Evolutionary conservation across 2,329 filamentous ascomycete species (phyloP), one percentile per base, ranked within the genome.

Genomic region (Fusarium scirpi): DNA sequence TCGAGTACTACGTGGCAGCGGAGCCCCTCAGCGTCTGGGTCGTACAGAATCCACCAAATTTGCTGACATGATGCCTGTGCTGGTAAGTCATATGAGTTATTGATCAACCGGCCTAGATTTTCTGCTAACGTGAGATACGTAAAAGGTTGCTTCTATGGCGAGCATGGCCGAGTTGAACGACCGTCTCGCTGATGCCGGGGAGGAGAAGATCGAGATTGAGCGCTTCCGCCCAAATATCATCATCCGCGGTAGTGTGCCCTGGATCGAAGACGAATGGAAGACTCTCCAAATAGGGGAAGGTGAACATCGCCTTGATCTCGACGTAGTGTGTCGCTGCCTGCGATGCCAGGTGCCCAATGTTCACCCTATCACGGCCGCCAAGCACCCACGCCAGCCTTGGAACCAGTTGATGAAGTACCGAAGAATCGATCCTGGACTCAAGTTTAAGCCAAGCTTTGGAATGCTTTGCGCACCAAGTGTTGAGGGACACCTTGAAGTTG

Each of bases 191-290:
- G 67, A 70, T 29, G 76, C 73, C 25, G 82, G 82, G 2, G 79
- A 82, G 27, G 80, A 83, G 7, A 79, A 82, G n/a, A 83, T 90
- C 34, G 85, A 82, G 0, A 85, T 90, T 60, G 88, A 90, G 75
- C 84, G 89, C 4, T 91, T 91, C 76, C 80, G 89, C 20, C 88
- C 89, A 2, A 91, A 91, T 75, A 87, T 91, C 58, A 82, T 91
- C 24, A 83, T 91, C 45, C 79, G 80, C 16, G 89, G 89, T 2
- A 79, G 80, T 41, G 79, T 80, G 56, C 84, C 89, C 0, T 91
- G 89, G 89, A 82, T 83, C 40, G 89, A 91, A 74, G 89, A 91
- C 75, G 82, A 82, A 18, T 91, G 89, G 89, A 90, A 90, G 78
- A 82, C 83, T 5, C 79, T 91, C 1, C 80, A 84, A 12, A 83